A percentile compares a stretch with the other conserved stretches of the same genome.
phyloP scores from a whole-genome alignment of 2,329 filamentous ascomycete genomes.

The Paramyrothecium sp. region DNA sequence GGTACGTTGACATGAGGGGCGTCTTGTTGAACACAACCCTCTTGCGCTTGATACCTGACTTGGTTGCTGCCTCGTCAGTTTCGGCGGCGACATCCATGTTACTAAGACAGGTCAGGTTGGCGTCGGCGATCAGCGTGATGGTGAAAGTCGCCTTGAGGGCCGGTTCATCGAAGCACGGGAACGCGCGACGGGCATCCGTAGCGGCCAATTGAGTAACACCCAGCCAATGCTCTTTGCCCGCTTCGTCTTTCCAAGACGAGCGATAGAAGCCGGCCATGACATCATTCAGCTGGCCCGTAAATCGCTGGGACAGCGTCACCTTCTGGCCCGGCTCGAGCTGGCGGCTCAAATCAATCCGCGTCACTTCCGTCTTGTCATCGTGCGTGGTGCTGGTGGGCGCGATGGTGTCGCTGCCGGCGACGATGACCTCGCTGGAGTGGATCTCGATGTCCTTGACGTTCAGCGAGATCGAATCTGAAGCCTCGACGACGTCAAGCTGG shows the following conservation, averaged over 20 bases:
- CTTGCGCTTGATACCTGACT: constrained; percentile 65
- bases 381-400: constrained; percentile 55
- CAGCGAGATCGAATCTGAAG: constrained; percentile 80
- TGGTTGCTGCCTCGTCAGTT: constrained; percentile 65
- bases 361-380: constrained; percentile 78
- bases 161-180: constrained; percentile 96
- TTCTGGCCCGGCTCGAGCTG: constrained; percentile 71
- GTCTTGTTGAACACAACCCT: constrained; percentile 90
- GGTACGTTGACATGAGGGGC: constrained; percentile 93
- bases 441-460: constrained; percentile 88
- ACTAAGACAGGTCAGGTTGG: constrained; percentile 86
- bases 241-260: constrained; percentile 82
- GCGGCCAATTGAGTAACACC: constrained; percentile 96
- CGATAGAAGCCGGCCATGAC: constrained; percentile 98
- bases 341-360: constrained; percentile 76
- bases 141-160: constrained; percentile 91
- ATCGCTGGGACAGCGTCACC: constrained; percentile 60
- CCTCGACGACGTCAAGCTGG: constrained; percentile 82
- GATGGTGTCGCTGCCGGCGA: constrained; percentile 46
- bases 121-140: constrained; percentile 86
- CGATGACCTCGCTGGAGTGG: constrained; percentile 53
- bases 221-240: constrained; percentile 78
- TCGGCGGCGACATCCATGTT: constrained; percentile 94
- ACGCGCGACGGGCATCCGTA: constrained; percentile 87
- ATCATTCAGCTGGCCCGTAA: constrained; percentile 80